Conservation (phyloP, 768 basidiomycete species). For the Auricularia cornea region DNA sequence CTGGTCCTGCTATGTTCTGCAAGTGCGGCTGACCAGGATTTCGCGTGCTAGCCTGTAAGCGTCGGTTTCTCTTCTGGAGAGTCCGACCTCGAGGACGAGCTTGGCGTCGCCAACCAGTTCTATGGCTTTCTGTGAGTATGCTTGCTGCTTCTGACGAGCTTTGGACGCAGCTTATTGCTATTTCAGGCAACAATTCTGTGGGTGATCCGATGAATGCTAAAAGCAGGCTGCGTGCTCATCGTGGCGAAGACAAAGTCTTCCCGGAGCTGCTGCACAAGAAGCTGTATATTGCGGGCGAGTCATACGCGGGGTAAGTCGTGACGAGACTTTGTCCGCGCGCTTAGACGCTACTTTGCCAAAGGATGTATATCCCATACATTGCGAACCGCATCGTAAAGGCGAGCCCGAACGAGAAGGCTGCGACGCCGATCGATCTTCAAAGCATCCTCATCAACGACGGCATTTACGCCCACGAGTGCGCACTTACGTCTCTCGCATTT, state of each 20-base stretch:
- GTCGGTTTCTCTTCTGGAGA: slow-evolving; percentile 1
- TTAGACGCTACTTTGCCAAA: no score
- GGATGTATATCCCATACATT: slow-evolving; percentile 10
- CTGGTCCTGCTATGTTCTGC: no score
- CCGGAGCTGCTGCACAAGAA: slow-evolving; percentile 9
- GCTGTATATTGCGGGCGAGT: slow-evolving; percentile 8
- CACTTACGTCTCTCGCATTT: not conserved
- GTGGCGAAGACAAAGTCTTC: slow-evolving; percentile 2
- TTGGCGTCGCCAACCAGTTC: slow-evolving; percentile 10
- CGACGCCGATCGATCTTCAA: slow-evolving; percentile 6
- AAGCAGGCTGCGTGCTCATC: no score
- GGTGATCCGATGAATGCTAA: not conserved
- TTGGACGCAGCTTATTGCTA: no score
- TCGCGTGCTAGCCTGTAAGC: not conserved
- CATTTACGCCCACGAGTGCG: not conserved
- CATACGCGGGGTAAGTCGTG: not conserved
- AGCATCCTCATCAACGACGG: slow-evolving; percentile 12
- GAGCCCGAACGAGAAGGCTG: slow-evolving; percentile 4
- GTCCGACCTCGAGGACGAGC: slow-evolving; percentile 1
- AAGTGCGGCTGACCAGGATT: not conserved
- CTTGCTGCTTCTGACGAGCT: not conserved
- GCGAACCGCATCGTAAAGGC: slow-evolving; percentile 9
- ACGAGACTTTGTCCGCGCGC: not conserved
- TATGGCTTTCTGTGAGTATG: slow-evolving; percentile 10
- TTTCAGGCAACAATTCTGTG: slow-evolving; percentile 7